These are phyloP conservation scores for Mortierella sp. DNA, from an alignment of 371 early-diverging fungal species.

Conservation along the genomic window DNA sequence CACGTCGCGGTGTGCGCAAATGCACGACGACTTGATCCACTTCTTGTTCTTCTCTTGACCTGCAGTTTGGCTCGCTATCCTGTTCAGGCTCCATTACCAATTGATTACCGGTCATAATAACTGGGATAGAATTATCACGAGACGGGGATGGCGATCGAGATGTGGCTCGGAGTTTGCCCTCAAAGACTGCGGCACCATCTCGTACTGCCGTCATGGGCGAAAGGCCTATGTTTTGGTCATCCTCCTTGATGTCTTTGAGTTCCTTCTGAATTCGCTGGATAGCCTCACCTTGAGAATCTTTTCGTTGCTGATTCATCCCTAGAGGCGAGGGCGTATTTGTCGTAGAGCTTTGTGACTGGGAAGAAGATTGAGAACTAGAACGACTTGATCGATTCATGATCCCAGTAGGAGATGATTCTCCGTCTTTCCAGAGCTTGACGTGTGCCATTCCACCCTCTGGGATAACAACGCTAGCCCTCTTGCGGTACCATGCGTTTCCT, in stretches of 20 bases:
- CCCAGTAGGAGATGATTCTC: conserved; percentile 1
- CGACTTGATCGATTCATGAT: conserved; percentile 17
- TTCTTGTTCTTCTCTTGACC: conserved; percentile 1
- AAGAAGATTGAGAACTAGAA: conserved; percentile 16
- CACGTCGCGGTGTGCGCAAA: conserved; percentile 13
- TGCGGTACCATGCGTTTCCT: conserved; percentile 43
- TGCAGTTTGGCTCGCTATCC: neutral
- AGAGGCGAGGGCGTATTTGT: conserved; percentile 1
- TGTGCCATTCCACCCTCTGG: conserved; percentile 33
- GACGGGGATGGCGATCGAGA: conserved; percentile 12
- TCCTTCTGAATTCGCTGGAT: neutral
- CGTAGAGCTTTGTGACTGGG: conserved; percentile 5
- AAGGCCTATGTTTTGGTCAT: neutral
- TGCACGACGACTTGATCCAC: conserved; percentile 16
- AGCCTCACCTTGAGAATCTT: neutral
- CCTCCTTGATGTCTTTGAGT: neutral
- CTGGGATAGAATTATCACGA: neutral
- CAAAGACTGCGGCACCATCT: conserved; percentile 38
- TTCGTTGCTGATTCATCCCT: neutral
- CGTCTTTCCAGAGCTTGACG: conserved; percentile 29
- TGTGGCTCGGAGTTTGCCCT: conserved; percentile 14
- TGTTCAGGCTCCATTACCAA: conserved; percentile 14
- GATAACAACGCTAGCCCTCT: conserved; percentile 32
- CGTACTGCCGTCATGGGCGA: neutral
- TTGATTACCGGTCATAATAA: neutral